Evolutionary conservation across 495 filamentous ascomycete genomes (phyloP), one percentile per base, ranked within the genome.

Genomic region (Echria macrotheca): DNA sequence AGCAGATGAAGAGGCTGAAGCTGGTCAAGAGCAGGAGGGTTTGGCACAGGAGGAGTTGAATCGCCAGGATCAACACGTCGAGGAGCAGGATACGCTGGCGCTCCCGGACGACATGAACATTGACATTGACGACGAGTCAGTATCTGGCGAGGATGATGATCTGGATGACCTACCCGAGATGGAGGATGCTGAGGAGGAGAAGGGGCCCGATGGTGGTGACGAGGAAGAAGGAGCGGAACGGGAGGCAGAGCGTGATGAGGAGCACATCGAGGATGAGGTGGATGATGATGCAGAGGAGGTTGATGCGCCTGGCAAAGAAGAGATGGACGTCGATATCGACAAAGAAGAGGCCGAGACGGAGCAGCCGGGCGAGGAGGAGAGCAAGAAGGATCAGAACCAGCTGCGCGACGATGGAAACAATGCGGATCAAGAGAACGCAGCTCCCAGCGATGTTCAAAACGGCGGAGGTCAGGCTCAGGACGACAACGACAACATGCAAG

Each of bases 91-190:
- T 33, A 73, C 73, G 4, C 56, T 83, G 35, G 78, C 74, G 19
- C 56, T 83, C 32, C 81, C 87, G 42, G 87, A 89, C 39, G 84
- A 88, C 50, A 78, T 89, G 67, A 82, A 91, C 44, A 75, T 85
- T 49, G 83, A 83, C 52, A 66, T 75, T 7, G 63, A 73, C 18
- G 79, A 84, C 50, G 71, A 75, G 5, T 61, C 60, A 5, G 57
- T 58, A 21, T 68, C 10, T 9, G 58, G 48, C 17, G 71, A 75
- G 41, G 74, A 77, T 4, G 74, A 79, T 36, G 76, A 82, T 31
- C 68, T 85, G 28, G 73, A 77, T 49, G 74, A 77, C 37, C 69
- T 81, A 22, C 70, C 73, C 24, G 79, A 81, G 47, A 71, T 63
- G 0, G 72, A 72, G 18, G 65, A 68, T 19, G 62, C 53, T 50